Percentiles rank a stretch among this genome's conserved stretches.
These are phyloP conservation scores for Pyricularia grisea DNA, from an alignment of 2,329 filamentous ascomycete genomes.

Conservation along the genomic window DNA sequence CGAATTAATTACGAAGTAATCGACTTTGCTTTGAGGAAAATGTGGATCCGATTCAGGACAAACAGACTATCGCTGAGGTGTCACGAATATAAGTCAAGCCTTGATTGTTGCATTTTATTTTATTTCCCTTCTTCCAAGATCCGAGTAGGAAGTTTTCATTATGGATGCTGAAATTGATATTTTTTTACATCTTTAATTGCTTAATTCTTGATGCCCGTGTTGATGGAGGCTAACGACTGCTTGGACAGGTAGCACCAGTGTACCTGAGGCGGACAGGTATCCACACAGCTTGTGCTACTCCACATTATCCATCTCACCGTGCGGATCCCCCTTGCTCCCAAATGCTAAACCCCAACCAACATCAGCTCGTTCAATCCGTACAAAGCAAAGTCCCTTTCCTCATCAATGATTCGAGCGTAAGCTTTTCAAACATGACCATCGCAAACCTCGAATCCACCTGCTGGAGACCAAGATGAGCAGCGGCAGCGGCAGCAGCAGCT, in stretches of 20 bases:
- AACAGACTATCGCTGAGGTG: background rate
- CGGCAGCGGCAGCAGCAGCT: constrained; percentile 6
- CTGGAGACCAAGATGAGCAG: constrained; percentile 6
- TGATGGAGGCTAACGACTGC: background rate
- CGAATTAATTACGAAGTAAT: background rate
- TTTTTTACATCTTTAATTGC: background rate
- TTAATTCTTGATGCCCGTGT: background rate
- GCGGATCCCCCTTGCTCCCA: background rate
- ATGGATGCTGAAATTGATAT: background rate
- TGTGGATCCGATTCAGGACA: background rate
- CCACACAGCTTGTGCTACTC: background rate
- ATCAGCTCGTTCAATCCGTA: background rate
- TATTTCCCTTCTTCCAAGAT: background rate
- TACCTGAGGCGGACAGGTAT: too few species aligned
- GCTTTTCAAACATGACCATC: background rate
- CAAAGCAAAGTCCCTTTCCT: background rate
- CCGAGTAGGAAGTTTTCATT: background rate
- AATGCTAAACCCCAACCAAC: too few species aligned
- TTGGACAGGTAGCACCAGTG: background rate
- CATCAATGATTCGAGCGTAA: background rate
- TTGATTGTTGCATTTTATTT: background rate
- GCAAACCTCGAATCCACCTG: background rate
- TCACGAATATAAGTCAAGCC: background rate
- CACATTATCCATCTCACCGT: background rate
- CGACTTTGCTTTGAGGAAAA: background rate